These are phyloP conservation scores for Onygenales sp. DNA, from an alignment of 2,329 filamentous ascomycete genomes.

Conservation along the genomic window DNA sequence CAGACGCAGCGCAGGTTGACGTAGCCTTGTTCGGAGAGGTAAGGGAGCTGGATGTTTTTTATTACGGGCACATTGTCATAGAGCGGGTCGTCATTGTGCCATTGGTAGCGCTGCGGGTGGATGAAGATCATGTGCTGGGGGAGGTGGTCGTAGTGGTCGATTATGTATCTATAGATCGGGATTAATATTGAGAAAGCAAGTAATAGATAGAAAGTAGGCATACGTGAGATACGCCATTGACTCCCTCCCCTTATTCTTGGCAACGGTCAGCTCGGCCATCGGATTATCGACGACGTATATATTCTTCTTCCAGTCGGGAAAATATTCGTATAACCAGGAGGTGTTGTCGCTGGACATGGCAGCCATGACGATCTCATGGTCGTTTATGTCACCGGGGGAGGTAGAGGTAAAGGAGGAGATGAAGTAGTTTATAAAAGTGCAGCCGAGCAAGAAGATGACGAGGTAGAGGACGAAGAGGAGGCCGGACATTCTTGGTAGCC, in stretches of 20 bases:
- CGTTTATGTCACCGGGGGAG: background rate
- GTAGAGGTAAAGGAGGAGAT: background rate
- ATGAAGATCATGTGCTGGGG: conserved; percentile 34
- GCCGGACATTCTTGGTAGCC: background rate
- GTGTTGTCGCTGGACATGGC: conserved; percentile 31
- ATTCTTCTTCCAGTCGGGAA: conserved; percentile 41
- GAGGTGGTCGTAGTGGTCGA: conserved; percentile 32
- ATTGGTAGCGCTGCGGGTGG: conserved; percentile 31
- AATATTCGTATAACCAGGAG: conserved; percentile 29
- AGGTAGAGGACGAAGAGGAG: background rate
- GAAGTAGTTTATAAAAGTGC: background rate
- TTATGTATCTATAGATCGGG: conserved; percentile 26
- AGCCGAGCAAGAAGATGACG: background rate
- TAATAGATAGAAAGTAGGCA: conserved; percentile 6
- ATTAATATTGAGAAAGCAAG: background rate
- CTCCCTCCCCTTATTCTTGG: conserved; percentile 34
- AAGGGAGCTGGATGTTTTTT: conserved; percentile 38
- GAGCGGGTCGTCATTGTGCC: conserved; percentile 44
- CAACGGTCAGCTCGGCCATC: conserved; percentile 38
- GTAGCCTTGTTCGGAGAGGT: conserved; percentile 42
- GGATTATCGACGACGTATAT: conserved; percentile 48
- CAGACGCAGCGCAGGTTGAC: conserved; percentile 46
- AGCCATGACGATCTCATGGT: conserved; percentile 25
- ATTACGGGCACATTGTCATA: conserved; percentile 43
- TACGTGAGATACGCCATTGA: conserved; percentile 37